Evolutionary conservation across 805 yeast species (phyloP).

Genomic region (Candida glaebosa): DNA sequence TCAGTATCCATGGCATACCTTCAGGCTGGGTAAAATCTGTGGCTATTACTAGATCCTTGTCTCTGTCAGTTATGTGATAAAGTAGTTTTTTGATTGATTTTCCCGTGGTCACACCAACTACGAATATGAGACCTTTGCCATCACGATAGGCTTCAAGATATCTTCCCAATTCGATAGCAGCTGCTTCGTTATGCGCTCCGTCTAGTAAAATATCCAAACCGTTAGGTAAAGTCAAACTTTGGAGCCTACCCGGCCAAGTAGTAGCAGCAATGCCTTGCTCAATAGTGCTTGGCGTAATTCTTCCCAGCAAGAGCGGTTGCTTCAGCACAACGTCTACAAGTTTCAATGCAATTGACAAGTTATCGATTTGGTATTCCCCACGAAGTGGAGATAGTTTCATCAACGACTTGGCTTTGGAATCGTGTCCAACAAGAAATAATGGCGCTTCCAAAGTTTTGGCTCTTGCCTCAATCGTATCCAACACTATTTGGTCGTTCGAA

Average conservation of each 20-base stretch:
- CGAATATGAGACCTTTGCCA: conserved; percentile 44
- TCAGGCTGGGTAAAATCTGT: conserved; percentile 69
- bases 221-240: conserved; percentile 28
- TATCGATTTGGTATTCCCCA: conserved; percentile 72
- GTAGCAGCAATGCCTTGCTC: conserved; percentile 52
- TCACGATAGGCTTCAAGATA: conserved; percentile 36
- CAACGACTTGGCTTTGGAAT: conserved; percentile 2
- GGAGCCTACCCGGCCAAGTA: conserved; percentile 87
- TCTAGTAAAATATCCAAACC: conserved; percentile 53
- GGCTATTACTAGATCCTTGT: conserved; percentile 55
- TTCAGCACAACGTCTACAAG: conserved; percentile 41
- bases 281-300: conserved; percentile 34
- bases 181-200: conserved; percentile 91
- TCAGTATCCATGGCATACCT: conserved; percentile 90
- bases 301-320: conserved; percentile 17
- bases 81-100: conserved; percentile 56
- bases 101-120: conserved; percentile 75
- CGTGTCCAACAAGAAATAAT: conserved; percentile 21
- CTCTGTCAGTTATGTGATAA: conserved; percentile 40
- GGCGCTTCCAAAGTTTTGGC: conserved; percentile 32
- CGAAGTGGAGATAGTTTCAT: conserved; percentile 48
- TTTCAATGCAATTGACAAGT: conserved; percentile 64
- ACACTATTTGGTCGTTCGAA: conserved; percentile 50
- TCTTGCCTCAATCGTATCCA: conserved; percentile 40
- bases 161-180: conserved; percentile 67